Percentiles rank a stretch among this genome's conserved stretches.
Conservation (phyloP, 1,284 basidiomycete species). For the Pterulicium gracile region DNA sequence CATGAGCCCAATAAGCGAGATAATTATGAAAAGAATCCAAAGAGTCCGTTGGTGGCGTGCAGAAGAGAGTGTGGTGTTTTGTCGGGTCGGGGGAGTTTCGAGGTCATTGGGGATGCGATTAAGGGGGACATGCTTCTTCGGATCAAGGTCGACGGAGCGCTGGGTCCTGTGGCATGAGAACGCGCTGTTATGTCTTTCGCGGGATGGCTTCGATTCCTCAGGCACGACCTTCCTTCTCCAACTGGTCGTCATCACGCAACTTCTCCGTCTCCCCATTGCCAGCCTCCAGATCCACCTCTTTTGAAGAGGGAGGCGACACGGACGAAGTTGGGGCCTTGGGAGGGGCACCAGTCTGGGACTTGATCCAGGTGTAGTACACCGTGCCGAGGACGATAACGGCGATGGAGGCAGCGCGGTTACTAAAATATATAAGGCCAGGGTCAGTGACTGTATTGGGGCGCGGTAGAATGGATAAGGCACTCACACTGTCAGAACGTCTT, state of each 20-base stretch:
- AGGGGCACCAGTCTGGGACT: conserved; percentile 41
- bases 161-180: too few species aligned
- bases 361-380: conserved; percentile 79
- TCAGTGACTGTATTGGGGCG: conserved; percentile 1
- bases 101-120: too few species aligned
- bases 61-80: too few species aligned
- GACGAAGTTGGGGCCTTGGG: conserved; percentile 3
- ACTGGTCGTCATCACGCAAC: neutral
- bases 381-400: conserved; percentile 74
- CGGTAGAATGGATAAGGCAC: conserved; percentile 18
- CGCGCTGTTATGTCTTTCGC: too few species aligned
- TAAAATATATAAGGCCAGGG: conserved; percentile 25
- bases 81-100: too few species aligned
- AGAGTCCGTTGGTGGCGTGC: too few species aligned
- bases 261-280: neutral
- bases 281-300: neutral
- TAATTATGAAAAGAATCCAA: too few species aligned
- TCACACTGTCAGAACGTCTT: conserved; percentile 63
- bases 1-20: too few species aligned
- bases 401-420: conserved; percentile 73
- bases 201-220: too few species aligned
- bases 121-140: too few species aligned
- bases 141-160: too few species aligned
- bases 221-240: too few species aligned
- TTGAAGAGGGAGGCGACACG: neutral